Conservation (phyloP, 148 eudicot genomes). For the Chenopodium berlandieri region DNA sequence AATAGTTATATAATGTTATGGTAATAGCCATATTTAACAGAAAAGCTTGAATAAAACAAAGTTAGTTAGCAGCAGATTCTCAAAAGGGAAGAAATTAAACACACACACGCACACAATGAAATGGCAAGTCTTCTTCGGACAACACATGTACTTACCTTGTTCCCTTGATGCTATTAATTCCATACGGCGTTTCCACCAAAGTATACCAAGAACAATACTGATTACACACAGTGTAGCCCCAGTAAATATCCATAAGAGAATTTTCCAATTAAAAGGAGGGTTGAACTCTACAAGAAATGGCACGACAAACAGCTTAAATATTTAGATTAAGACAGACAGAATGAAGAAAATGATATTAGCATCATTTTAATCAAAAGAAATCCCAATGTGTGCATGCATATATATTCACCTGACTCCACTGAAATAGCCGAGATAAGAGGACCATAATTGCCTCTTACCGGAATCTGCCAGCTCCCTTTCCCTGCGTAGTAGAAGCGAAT, state of each 20-base stretch:
- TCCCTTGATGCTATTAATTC: conserved; percentile 34
- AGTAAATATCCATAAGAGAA: conserved; percentile 25
- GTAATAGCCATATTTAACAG: neutral
- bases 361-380: neutral
- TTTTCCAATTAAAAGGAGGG: conserved; percentile 27
- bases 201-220: conserved; percentile 18
- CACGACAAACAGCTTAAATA: neutral
- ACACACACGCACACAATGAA: neutral
- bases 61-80: neutral
- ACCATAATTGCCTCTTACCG: conserved; percentile 49
- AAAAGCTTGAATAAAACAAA: no score
- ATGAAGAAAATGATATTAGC: neutral
- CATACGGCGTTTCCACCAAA: conserved; percentile 35
- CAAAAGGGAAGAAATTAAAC: neutral
- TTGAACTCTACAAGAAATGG: conserved; percentile 22
- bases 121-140: neutral
- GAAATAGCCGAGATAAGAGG: conserved; percentile 64
- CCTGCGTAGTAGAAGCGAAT: conserved; percentile 56
- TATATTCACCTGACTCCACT: conserved; percentile 40
- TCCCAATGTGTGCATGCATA: neutral
- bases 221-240: conserved; percentile 27
- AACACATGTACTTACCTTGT: conserved; percentile 32
- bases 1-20: no score
- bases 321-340: neutral
- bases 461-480: conserved; percentile 52